Base-by-base conservation (phyloP, 1,284 basidiomycete species). In the Anthracocystis walkeri region DNA sequence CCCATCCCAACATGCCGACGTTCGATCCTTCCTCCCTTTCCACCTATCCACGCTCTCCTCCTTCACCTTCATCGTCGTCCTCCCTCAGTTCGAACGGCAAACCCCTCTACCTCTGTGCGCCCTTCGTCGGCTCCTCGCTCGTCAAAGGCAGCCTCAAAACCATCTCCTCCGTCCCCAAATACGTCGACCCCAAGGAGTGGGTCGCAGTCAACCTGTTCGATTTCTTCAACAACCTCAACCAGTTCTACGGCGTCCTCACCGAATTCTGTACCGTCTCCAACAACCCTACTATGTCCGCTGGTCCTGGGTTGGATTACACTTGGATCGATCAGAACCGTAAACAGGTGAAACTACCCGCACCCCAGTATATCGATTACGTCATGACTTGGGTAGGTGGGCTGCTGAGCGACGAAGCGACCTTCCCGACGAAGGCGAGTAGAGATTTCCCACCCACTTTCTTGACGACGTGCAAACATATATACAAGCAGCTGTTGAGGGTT, bases 91-190 rank as follows among this genome's bases (percentile, higher is more conserved):
- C 62, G 10, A 71, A 59, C 55, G 72, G 65, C 29, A 85, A 82
- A 52, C 79, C 83, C 18, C 73, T 85, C 53, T 85, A 83, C 67
- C 73, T 85, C n/a, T 85, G 83, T 58, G 78, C 81, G 45, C 83
- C 83, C 53, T 99, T 99, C 84, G 94, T 96, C 58, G 95, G 97
- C 82, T 93, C 95, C 0, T 94, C 96, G 1, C 89, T 99, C 31
- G 95, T 99, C 76, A 98, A 97, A 86, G 96, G 96, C 18, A 96
- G 94, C 85, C 97, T 98, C 88, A 97, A 97, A 87, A 98, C 95
- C 1, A 98, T 99, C 79, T 95, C 98, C 42, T 93, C 95, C 87
- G 90, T 97, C 40, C 97, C 97, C 20, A 97, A 97, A 86, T 98
- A 85, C 61, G 75, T 82, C 56, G 82, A 85, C 33, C 78, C 77